Evolutionary conservation across 2,329 filamentous ascomycete species (phyloP), one percentile per base, ranked within the genome.

Genomic region (Teratosphaeria pseudoeucalypti): DNA sequence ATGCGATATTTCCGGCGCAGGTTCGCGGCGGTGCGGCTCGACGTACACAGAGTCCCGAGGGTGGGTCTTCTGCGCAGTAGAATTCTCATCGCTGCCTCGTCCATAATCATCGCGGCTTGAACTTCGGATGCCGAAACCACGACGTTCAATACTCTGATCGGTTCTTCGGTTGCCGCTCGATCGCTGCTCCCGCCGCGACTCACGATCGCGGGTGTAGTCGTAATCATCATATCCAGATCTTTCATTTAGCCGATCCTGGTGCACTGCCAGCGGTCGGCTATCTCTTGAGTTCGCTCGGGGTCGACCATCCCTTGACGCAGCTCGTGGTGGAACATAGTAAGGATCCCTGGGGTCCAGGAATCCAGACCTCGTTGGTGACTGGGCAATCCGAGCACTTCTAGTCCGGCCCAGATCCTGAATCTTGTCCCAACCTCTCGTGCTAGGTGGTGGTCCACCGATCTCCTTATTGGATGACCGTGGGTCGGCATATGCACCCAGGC

Each of bases 391-490:
- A 68, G 79, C 74, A 56, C 79, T 77, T 52, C 74, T 71, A 0
- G 73, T 73, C 6, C 79, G 74, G 32, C 77, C 70, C 6, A 73
- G 58, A 60, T 81, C 76, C 65, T 82, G 82, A 63, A 89, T 82
- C 73, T 84, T 88, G 66, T 90, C 87, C 63, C 90, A 84, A 0
- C 85, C 87, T 65, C 86, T 79, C 2, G 84, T 88, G 5, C 85
- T 83, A 4, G 86, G 86, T 10, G 88, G 88, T 2, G 87, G 87
- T 19, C 43, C 43, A 11, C 73, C 73, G 16, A 75, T 54, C 54
- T 73, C 65, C 70, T 75, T 67, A 53, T 66, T 56, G 61, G 71
- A 66, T 37, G 65, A 53, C 65, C 73, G 65, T 29, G 69, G 67
- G 39, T 70, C 65, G 52, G 64, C 64, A 49, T 63, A 65, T 12